Conservation (phyloP, 768 basidiomycete genomes). For the Kwoniella europaea region DNA sequence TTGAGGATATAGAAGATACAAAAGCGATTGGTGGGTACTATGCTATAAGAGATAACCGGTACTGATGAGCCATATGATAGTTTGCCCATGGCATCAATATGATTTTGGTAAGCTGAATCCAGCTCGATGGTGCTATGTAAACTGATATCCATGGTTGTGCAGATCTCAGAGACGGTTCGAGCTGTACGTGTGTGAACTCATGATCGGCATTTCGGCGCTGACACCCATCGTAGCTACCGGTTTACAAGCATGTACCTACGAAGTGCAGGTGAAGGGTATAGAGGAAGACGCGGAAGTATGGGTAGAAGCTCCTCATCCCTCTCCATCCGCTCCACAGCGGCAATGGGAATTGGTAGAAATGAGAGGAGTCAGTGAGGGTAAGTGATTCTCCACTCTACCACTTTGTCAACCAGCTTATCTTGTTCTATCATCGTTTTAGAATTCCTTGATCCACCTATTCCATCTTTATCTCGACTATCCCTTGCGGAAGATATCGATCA, state of each 20-base stretch:
- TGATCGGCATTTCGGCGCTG: not conserved
- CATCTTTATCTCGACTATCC: conserved; percentile 33
- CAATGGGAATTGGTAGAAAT: conserved; percentile 50
- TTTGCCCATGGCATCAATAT: conserved; percentile 54
- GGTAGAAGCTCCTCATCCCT: conserved; percentile 37
- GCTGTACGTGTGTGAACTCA: conserved; percentile 23
- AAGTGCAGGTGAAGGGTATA: conserved; percentile 36
- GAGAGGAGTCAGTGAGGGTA: conserved; percentile 49
- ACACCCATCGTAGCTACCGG: conserved; percentile 30
- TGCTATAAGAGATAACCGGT: not conserved
- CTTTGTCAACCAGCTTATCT: not conserved
- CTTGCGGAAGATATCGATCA: conserved; percentile 9
- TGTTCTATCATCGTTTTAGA: conserved; percentile 52
- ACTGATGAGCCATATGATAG: conserved; percentile 1
- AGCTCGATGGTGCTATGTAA: not conserved
- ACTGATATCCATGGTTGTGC: not conserved
- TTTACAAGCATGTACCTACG: conserved; percentile 44
- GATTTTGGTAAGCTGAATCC: conserved; percentile 39
- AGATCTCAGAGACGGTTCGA: conserved; percentile 41
- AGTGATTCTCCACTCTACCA: not conserved
- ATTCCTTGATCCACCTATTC: conserved; percentile 71
- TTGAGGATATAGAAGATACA: conserved; percentile 47
- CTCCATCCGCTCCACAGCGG: not conserved
- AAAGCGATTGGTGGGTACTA: conserved; percentile 34
- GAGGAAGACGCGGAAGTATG: conserved; percentile 35